phyloP scores from a whole-genome alignment of 179 eudicot species.

The Amaranthus tricolor region DNA sequence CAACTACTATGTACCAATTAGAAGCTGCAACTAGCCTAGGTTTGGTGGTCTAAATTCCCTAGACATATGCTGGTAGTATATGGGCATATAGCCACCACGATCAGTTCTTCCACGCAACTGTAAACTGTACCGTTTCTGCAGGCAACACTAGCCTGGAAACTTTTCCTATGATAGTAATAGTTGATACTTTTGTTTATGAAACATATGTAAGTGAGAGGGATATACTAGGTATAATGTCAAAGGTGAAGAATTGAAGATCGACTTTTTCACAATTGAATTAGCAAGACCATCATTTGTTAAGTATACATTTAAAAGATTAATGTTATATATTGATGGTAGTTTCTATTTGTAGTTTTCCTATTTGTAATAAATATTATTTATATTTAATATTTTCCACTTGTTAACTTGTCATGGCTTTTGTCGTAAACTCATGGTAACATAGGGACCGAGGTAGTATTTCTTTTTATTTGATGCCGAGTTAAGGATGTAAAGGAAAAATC shows the following conservation, averaged over 20 bases:
- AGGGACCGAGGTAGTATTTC: too few relatives aligned
- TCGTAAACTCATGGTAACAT: too few relatives aligned
- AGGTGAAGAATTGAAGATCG: too few relatives aligned
- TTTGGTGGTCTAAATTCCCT: too few relatives aligned
- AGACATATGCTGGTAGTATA: too few relatives aligned
- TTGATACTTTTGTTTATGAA: not conserved
- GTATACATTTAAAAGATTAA: not conserved
- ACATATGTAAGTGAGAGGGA: not conserved
- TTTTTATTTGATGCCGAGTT: too few relatives aligned
- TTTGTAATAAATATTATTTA: too few relatives aligned
- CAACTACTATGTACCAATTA: not conserved
- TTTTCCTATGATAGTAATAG: not conserved
- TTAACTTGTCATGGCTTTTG: too few relatives aligned
- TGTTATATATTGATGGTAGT: not conserved
- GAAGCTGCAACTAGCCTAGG: not conserved
- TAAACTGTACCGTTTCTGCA: not conserved
- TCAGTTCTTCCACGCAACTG: not conserved
- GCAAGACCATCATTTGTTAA: too few relatives aligned
- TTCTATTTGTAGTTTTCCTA: not conserved
- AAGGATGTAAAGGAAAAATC: too few relatives aligned
- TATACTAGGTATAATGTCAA: not conserved
- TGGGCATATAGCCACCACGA: conserved; percentile 4
- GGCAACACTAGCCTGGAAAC: not conserved
- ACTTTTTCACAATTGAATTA: too few relatives aligned
- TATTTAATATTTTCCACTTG: too few relatives aligned